Percentiles rank a stretch among this genome's conserved stretches.
Evolutionary conservation across 331 rosid species (phyloP).

Genomic region (Malus hybrid): DNA sequence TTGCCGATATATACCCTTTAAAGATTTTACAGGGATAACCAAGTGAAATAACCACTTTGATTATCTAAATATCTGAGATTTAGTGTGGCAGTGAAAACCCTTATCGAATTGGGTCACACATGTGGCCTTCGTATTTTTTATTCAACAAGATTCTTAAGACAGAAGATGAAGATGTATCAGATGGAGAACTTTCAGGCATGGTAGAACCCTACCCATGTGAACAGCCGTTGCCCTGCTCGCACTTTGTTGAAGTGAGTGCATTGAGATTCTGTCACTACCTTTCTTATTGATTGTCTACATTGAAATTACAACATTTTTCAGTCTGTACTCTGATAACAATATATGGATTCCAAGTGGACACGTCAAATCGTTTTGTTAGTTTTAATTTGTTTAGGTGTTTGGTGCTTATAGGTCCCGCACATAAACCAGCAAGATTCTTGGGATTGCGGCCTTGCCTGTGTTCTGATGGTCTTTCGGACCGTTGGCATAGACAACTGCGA

Average conservation of each 20-base stretch:
- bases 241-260: constrained; percentile 59
- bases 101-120: constrained; percentile 31
- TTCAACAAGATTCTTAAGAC: constrained; percentile 55
- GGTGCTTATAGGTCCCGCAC: constrained; percentile 69
- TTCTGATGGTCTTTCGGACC: constrained; percentile 65
- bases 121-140: constrained; percentile 78
- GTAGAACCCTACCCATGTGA: constrained; percentile 35
- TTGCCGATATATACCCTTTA: not conserved
- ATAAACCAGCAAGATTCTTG: constrained; percentile 70
- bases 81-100: constrained; percentile 11
- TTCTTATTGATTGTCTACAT: not conserved
- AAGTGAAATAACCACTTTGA: not conserved
- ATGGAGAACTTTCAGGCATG: constrained; percentile 30
- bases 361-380: not conserved
- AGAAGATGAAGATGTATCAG: constrained; percentile 35
- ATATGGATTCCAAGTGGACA: not conserved
- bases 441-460: constrained; percentile 99
- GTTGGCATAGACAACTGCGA: constrained; percentile 45
- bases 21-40: not conserved
- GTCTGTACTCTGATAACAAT: not conserved
- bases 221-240: constrained; percentile 39
- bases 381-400: constrained; percentile 14
- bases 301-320: not conserved
- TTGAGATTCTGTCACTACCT: not conserved
- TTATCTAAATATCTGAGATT: not conserved